These are phyloP conservation scores for Phanerochaete carnosa DNA, from an alignment of 768 basidiomycete species.

Conservation along the genomic window DNA sequence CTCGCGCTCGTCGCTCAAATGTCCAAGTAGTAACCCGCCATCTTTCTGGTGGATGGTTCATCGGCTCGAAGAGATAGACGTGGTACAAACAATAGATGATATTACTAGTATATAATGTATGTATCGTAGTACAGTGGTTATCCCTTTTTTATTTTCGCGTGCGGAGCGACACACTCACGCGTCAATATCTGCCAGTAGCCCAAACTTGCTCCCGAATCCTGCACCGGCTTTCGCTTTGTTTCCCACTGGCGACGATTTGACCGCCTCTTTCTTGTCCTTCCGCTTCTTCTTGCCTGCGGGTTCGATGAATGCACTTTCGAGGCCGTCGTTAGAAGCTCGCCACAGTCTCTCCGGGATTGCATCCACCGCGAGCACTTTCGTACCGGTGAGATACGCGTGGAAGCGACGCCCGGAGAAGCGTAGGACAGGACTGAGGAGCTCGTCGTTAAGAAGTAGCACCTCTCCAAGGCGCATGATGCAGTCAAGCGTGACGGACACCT, in stretches of 20 bases:
- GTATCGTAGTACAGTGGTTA: not conserved
- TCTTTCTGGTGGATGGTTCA: too few species aligned
- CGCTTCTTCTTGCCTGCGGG: constrained; percentile 39
- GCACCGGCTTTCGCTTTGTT: constrained; percentile 19
- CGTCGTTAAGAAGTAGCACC: constrained; percentile 44
- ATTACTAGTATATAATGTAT: not conserved
- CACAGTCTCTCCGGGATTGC: constrained; percentile 35
- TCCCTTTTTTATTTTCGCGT: too few species aligned
- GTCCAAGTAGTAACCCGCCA: too few species aligned
- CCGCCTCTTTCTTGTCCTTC: constrained; percentile 24
- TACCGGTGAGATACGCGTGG: constrained; percentile 48
- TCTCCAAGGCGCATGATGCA: constrained; percentile 59
- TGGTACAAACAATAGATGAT: too few species aligned
- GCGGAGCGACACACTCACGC: constrained; percentile 28
- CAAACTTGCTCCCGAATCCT: constrained; percentile 34
- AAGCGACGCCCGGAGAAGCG: constrained; percentile 58
- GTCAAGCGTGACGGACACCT: constrained; percentile 57
- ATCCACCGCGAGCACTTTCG: constrained; percentile 10
- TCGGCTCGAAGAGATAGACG: too few species aligned
- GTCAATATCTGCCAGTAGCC: constrained; percentile 38
- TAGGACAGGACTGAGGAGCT: constrained; percentile 38
- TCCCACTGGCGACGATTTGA: not conserved
- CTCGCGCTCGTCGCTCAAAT: too few species aligned
- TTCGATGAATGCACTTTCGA: constrained; percentile 50
- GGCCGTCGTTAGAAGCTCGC: constrained; percentile 42